These are phyloP conservation scores for Fusarium oligoseptatum DNA, from an alignment of 2,329 filamentous ascomycete species.

Conservation along the genomic window DNA sequence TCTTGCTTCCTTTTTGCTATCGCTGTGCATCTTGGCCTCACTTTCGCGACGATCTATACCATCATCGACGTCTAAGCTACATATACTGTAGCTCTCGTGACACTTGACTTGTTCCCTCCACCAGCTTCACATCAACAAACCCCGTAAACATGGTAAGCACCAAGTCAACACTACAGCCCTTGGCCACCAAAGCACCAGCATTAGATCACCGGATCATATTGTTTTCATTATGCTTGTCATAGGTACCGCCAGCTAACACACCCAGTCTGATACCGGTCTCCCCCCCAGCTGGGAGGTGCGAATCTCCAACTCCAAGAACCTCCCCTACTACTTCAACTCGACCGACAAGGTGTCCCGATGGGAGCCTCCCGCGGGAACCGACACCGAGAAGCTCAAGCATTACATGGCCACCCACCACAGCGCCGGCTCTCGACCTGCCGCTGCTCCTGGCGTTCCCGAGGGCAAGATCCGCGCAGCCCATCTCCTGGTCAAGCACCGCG, in stretches of 20 bases:
- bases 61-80: neutral
- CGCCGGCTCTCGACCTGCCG: constrained; percentile 59
- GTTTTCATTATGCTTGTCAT: neutral
- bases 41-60: neutral
- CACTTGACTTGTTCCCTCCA: neutral
- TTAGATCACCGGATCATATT: neutral
- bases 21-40: neutral
- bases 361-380: constrained; percentile 90
- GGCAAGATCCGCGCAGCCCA: constrained; percentile 96
- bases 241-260: constrained; percentile 13
- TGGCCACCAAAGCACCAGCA: neutral
- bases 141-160: constrained; percentile 33
- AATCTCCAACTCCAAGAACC: constrained; percentile 97
- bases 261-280: constrained; percentile 80
- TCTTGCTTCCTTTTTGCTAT: constrained; percentile 15
- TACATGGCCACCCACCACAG: constrained; percentile 95
- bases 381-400: constrained; percentile 90
- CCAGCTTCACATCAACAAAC: constrained; percentile 6
- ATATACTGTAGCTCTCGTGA: neutral
- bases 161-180: neutral
- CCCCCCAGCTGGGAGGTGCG: constrained; percentile 94
- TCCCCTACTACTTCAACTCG: constrained; percentile 98
- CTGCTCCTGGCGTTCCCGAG: constrained; percentile 61
- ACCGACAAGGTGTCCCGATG: constrained; percentile 89
- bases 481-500: constrained; percentile 91